A percentile compares a stretch with the other conserved stretches of the same genome.
Conservation (phyloP, 2,329 filamentous ascomycete genomes). For the Setomelanomma holmii region DNA sequence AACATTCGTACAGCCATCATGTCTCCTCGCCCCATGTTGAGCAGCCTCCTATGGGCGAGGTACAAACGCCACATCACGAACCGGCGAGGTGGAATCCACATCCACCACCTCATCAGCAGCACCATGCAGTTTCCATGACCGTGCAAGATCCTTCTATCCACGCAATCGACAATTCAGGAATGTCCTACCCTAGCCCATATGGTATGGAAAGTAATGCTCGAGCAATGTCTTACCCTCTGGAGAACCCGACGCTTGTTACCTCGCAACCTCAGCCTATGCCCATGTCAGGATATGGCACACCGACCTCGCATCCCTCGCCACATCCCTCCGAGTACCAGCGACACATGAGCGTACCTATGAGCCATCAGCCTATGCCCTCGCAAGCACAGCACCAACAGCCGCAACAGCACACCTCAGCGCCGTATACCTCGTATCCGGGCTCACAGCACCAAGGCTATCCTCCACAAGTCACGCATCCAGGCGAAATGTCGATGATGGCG, state of each 20-base stretch:
- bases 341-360: conserved; percentile 47
- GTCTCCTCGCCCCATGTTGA: conserved; percentile 47
- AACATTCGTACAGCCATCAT: conserved; percentile 40
- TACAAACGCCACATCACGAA: conserved; percentile 35
- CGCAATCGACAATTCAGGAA: conserved; percentile 34
- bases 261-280: conserved; percentile 46
- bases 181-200: conserved; percentile 47
- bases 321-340: conserved; percentile 47
- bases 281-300: conserved; percentile 47
- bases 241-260: conserved; percentile 45
- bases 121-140: conserved; percentile 43
- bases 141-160: conserved; percentile 43
- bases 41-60: conserved; percentile 39
- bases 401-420: conserved; percentile 37
- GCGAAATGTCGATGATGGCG: conserved; percentile 49
- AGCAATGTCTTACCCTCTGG: conserved; percentile 49
- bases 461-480: conserved; percentile 43
- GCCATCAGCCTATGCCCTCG: conserved; percentile 36
- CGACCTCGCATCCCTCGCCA: conserved; percentile 46
- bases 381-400: conserved; percentile 38
- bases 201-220: conserved; percentile 47
- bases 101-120: conserved; percentile 40
- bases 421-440: conserved; percentile 37
- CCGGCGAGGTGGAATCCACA: conserved; percentile 45
- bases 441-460: conserved; percentile 41